Conservation (phyloP, 306 rosid genomes). For the Glycine tomentella region DNA sequence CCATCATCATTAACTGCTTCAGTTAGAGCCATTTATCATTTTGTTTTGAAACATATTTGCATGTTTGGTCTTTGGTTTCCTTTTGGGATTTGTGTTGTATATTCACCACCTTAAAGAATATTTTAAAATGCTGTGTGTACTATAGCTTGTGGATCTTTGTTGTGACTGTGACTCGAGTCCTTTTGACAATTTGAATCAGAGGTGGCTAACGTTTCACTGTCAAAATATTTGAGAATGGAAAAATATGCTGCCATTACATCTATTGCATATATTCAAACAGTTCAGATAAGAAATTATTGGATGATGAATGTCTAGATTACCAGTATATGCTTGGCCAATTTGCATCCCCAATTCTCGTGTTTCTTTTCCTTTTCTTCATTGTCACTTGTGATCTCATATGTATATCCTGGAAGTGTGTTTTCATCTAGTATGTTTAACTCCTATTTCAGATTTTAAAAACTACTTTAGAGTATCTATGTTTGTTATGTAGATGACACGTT, state of each 20-base stretch:
- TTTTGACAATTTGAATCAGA: neutral
- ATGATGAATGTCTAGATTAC: constrained; percentile 5
- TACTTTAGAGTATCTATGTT: too few relatives aligned
- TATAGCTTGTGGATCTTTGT: constrained; percentile 13
- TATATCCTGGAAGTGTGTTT: neutral
- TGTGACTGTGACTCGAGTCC: neutral
- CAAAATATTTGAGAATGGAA: constrained; percentile 15
- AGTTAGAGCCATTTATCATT: constrained; percentile 17
- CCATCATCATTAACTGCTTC: constrained; percentile 33
- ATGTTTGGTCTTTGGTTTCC: neutral
- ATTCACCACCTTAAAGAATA: neutral
- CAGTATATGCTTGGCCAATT: constrained; percentile 16
- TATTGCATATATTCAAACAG: neutral
- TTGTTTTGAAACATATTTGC: neutral
- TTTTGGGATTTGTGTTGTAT: constrained; percentile 16
- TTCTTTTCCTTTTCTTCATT: neutral
- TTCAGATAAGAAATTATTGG: neutral
- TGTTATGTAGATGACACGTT: neutral
- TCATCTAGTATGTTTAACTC: neutral
- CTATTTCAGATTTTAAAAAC: neutral
- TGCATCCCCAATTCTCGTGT: constrained; percentile 15
- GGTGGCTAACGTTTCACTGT: neutral
- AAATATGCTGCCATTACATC: too few relatives aligned
- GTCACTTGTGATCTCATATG: constrained; percentile 9
- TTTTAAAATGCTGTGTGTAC: neutral